Evolutionary conservation across 768 basidiomycete genomes (phyloP), one percentile per base, ranked within the genome.

Genomic region (Agrocybe pediades): DNA sequence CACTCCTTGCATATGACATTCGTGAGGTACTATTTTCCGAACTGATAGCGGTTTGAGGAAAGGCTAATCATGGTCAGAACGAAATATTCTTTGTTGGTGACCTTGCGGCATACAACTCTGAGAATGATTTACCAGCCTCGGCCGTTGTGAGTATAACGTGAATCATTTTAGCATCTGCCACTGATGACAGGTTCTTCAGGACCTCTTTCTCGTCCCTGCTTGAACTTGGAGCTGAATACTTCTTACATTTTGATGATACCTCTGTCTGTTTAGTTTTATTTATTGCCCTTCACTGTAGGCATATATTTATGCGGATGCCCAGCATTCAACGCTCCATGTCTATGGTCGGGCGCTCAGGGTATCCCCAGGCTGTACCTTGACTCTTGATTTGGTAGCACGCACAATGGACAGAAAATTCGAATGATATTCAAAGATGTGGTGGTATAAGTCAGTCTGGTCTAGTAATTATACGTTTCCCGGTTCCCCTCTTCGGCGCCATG

Each of bases 61-160:
- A 15, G 29, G 5, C 41, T 23, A 20, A 39, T 20, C 45, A 29
- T 17, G 17, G 13, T 16, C 48, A 73, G 62, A 77, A 79, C 55
- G 52, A 46, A 0, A 62, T 83, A 2, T 74, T 78, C 60, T 74
- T 83, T 53, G 70, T 71, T 23, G 78, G 77, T 6, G 73, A 79
- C 54, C 59, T 78, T 24, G 66, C 53, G 43, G 69, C 71, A 11
- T 78, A 72, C 63, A 78, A 80, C 54, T 59, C 51, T 19, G 54
- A 68, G 42, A 68, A 66, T 51, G 53, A 65, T 49, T 57, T 50
- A 33, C 68, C 65, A 16, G 69, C 71, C 29, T 66, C 65, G 15
- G 59, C 66, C 24, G 68, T 75, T 33, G 76, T 77, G 47, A 62
- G 76, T 69, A 11, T 41, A 23, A 13, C 11, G 15, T 13, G 16